Percentiles rank a stretch among this genome's conserved stretches.
Conservation (phyloP, 2,329 filamentous ascomycete species). For the Mycosphaerelloides madeirae region DNA sequence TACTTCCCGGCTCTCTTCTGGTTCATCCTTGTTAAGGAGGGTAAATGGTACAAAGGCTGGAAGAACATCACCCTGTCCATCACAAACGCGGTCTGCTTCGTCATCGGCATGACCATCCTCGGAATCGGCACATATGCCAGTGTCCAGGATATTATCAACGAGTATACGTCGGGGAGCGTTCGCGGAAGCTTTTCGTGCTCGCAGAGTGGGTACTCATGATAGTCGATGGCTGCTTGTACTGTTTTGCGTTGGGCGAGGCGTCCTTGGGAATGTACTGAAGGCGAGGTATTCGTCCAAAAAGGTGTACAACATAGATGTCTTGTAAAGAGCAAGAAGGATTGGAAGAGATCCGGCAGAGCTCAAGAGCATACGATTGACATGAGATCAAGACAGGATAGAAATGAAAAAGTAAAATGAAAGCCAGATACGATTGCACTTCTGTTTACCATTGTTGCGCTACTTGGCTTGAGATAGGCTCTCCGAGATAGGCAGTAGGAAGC, state of each 20-base stretch:
- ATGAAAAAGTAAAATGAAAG: too few species aligned
- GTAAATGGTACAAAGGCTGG: conserved; percentile 44
- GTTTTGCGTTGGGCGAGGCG: background rate
- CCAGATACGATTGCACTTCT: too few species aligned
- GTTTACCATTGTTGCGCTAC: too few species aligned
- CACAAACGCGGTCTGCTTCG: conserved; percentile 43
- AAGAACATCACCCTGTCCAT: conserved; percentile 43
- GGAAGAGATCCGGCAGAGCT: background rate
- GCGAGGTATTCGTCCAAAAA: background rate
- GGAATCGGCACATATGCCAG: conserved; percentile 42
- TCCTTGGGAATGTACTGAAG: background rate
- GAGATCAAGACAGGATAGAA: background rate
- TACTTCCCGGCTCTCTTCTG: conserved; percentile 38
- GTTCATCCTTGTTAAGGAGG: conserved; percentile 44
- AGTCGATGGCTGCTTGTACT: background rate
- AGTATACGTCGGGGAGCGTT: conserved; percentile 36
- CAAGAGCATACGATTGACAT: conserved; percentile 5
- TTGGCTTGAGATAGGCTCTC: too few species aligned
- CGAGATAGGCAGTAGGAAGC: too few species aligned
- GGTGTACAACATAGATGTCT: background rate
- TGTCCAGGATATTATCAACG: conserved; percentile 41
- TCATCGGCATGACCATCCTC: conserved; percentile 30
- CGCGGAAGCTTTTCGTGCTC: conserved; percentile 40
- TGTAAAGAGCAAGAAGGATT: background rate
- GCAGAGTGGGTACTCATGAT: conserved; percentile 1